These are phyloP conservation scores for Voacanga thouarsii DNA, from an alignment of 257 asterid species.

Conservation along the genomic window DNA sequence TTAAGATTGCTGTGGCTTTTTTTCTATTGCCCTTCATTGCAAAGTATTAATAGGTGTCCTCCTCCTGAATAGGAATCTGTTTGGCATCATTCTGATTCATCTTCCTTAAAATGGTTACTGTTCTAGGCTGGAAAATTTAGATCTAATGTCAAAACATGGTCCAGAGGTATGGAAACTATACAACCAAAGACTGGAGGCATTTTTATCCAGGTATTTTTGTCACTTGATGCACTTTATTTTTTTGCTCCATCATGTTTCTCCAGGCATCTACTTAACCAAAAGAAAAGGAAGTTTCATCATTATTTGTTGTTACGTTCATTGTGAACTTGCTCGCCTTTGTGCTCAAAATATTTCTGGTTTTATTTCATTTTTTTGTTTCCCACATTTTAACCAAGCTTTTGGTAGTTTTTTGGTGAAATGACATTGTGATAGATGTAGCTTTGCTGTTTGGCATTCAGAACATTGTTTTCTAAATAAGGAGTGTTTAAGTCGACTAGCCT, in stretches of 20 bases:
- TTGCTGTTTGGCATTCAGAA: neutral
- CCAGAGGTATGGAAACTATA: constrained; percentile 92
- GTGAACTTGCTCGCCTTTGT: neutral
- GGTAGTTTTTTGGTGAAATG: no score
- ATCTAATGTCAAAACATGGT: constrained; percentile 82
- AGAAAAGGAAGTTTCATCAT: neutral
- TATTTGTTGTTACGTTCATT: neutral
- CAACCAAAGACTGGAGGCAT: constrained; percentile 79
- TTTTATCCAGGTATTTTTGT: constrained; percentile 58
- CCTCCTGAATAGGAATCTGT: neutral
- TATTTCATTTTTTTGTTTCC: neutral
- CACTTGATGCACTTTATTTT: neutral
- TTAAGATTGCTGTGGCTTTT: neutral
- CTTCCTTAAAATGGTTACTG: neutral
- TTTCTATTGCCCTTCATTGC: neutral
- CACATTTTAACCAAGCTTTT: neutral
- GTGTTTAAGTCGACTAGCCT: neutral
- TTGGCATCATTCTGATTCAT: neutral
- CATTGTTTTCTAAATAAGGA: neutral
- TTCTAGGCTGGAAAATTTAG: constrained; percentile 90
- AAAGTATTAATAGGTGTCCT: neutral
- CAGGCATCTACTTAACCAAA: no score
- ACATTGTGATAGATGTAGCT: neutral
- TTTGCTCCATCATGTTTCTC: neutral
- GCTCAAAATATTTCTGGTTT: neutral